Percentiles rank a stretch among this genome's conserved stretches.
Conservation (phyloP, 495 filamentous ascomycete species). For the Platismatia glauca region DNA sequence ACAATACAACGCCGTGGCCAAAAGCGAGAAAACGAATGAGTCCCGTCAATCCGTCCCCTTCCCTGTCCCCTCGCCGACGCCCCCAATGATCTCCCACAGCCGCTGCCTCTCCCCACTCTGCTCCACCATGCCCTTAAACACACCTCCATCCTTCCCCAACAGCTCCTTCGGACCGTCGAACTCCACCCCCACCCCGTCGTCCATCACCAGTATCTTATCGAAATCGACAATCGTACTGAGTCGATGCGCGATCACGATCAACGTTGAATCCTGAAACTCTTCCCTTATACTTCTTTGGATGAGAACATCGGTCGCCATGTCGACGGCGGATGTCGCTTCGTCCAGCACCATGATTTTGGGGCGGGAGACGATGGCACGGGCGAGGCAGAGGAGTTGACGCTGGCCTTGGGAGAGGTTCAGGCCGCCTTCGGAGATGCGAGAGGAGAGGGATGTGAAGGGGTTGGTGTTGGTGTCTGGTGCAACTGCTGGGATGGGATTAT, state of each 20-base stretch:
- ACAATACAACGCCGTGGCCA: no score
- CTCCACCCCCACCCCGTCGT: slow-evolving; percentile 64
- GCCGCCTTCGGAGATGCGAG: slow-evolving; percentile 65
- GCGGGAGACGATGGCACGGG: slow-evolving; percentile 70
- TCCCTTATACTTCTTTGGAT: slow-evolving; percentile 77
- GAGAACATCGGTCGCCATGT: slow-evolving; percentile 73
- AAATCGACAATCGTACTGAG: slow-evolving; percentile 81
- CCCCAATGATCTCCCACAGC: slow-evolving; percentile 46
- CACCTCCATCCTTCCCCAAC: slow-evolving; percentile 46
- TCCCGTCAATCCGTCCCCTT: background rate
- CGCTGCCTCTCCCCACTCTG: slow-evolving; percentile 62
- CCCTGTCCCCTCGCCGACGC: slow-evolving; percentile 10
- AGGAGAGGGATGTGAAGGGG: slow-evolving; percentile 49
- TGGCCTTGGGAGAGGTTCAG: slow-evolving; percentile 81
- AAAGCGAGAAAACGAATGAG: no score
- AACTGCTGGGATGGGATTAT: slow-evolving; percentile 19
- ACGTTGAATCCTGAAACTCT: slow-evolving; percentile 66
- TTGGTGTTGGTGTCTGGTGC: slow-evolving; percentile 45
- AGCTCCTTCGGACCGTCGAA: slow-evolving; percentile 62
- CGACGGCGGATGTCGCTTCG: slow-evolving; percentile 82
- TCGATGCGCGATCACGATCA: slow-evolving; percentile 84
- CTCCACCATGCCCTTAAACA: slow-evolving; percentile 66
- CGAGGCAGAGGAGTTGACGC: slow-evolving; percentile 79
- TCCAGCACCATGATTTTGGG: slow-evolving; percentile 85
- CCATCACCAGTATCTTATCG: slow-evolving; percentile 74